phyloP scores from a whole-genome alignment of 306 rosid species.

The Pachyrhizus erosus region DNA sequence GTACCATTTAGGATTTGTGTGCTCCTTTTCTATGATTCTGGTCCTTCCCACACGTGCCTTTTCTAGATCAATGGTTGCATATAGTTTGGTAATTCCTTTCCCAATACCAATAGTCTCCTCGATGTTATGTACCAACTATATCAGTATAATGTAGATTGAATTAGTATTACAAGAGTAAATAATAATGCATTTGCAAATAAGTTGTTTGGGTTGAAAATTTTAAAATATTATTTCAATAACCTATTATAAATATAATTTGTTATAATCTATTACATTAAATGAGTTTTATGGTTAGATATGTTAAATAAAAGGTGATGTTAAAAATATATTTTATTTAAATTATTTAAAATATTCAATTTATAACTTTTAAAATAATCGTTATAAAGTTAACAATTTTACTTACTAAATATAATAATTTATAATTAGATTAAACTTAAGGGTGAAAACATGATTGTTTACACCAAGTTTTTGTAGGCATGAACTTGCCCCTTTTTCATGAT shows the following conservation, averaged over 20 bases:
- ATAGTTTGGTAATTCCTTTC: conserved; percentile 56
- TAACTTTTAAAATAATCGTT: no score
- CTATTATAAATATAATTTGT: no score
- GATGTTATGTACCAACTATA: conserved; percentile 37
- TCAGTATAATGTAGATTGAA: conserved; percentile 12
- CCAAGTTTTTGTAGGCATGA: no score
- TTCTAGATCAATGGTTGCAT: conserved; percentile 71
- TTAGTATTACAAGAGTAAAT: conserved; percentile 28
- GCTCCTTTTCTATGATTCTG: conserved; percentile 57
- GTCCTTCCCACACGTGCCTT: conserved; percentile 76
- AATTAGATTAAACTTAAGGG: no score
- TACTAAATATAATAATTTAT: no score
- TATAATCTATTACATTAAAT: background rate
- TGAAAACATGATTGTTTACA: no score
- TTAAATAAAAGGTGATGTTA: background rate
- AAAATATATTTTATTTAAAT: no score
- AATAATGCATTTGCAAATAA: background rate
- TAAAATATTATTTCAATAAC: background rate
- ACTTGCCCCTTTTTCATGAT: no score
- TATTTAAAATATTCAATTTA: no score
- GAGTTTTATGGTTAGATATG: background rate
- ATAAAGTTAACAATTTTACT: no score
- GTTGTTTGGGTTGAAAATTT: background rate
- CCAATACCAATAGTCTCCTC: conserved; percentile 63
- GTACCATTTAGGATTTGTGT: conserved; percentile 58